A percentile compares a stretch with the other conserved stretches of the same genome.
These are phyloP conservation scores for Ramaria rubella DNA, from an alignment of 768 basidiomycete species.

Conservation along the genomic window DNA sequence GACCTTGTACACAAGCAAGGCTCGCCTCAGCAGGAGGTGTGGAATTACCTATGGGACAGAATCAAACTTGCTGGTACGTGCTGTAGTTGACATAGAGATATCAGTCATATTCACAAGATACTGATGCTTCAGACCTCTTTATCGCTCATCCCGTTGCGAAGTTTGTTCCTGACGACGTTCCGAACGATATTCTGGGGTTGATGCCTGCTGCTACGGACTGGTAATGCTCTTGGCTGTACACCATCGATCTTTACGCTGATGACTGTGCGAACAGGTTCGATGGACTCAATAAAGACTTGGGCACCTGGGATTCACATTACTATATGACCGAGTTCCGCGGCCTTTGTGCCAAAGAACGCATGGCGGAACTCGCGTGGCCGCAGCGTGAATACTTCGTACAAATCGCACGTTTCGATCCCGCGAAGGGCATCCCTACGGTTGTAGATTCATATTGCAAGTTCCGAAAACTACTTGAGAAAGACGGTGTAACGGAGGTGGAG, in stretches of 20 bases:
- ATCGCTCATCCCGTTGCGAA: slow-evolving; percentile 83
- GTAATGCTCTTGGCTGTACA: slow-evolving; percentile 38
- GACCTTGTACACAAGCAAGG: slow-evolving; percentile 77
- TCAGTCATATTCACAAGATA: not conserved
- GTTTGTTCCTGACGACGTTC: slow-evolving; percentile 86
- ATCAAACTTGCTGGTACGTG: slow-evolving; percentile 87
- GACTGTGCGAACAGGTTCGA: slow-evolving; percentile 54
- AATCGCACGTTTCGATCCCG: slow-evolving; percentile 91
- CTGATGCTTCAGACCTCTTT: slow-evolving; percentile 1
- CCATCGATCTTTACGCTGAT: slow-evolving; percentile 22
- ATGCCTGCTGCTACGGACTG: slow-evolving; percentile 84
- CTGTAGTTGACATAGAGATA: slow-evolving; percentile 51
- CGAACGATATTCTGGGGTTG: slow-evolving; percentile 59
- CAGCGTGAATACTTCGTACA: slow-evolving; percentile 82
- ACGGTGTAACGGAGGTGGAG: slow-evolving; percentile 37
- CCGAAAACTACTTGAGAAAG: slow-evolving; percentile 53
- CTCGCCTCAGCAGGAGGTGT: slow-evolving; percentile 85
- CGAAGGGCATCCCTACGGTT: slow-evolving; percentile 76
- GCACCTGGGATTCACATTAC: slow-evolving; percentile 73
- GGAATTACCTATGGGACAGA: slow-evolving; percentile 93
- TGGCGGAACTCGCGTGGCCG: slow-evolving; percentile 74
- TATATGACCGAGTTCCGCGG: slow-evolving; percentile 87
- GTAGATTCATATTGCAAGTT: slow-evolving; percentile 84
- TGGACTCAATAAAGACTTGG: slow-evolving; percentile 87
- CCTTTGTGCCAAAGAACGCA: slow-evolving; percentile 72